These are phyloP conservation scores for Trichoderma sp. DNA, from an alignment of 2,329 filamentous ascomycete species.

Conservation along the genomic window DNA sequence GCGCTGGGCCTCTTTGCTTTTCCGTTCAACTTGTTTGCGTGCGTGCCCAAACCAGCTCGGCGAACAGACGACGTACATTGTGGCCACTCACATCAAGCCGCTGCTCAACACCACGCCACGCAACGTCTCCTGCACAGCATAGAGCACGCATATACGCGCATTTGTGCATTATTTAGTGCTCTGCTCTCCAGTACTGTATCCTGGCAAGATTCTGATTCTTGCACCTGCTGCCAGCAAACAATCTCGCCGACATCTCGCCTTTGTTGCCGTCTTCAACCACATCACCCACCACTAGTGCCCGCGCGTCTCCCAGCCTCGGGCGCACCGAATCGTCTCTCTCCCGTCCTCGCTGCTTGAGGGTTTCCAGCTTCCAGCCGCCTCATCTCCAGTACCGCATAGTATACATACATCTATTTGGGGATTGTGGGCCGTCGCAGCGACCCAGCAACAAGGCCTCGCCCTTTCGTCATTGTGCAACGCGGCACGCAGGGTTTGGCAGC, in stretches of 20 bases:
- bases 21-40: background rate
- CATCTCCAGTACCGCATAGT: background rate
- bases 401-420: slow-evolving; percentile 1
- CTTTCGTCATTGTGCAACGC: slow-evolving; percentile 17
- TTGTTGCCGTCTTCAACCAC: background rate
- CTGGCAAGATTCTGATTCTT: background rate
- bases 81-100: background rate
- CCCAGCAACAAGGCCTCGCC: background rate
- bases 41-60: background rate
- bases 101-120: background rate
- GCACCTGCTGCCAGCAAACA: background rate
- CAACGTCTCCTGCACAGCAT: slow-evolving; percentile 11
- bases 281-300: slow-evolving; percentile 9
- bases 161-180: background rate
- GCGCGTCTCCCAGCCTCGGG: slow-evolving; percentile 9
- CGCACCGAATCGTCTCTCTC: background rate
- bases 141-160: slow-evolving; percentile 5
- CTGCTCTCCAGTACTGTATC: no score
- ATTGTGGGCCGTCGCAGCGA: slow-evolving; percentile 4
- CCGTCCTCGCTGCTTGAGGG: background rate
- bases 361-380: background rate
- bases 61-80: background rate
- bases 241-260: background rate
- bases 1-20: background rate
- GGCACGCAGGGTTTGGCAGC: slow-evolving; percentile 13